Evolutionary conservation across 2,329 filamentous ascomycete genomes (phyloP).

Genomic region (Aspergillus pseudoterreus): DNA sequence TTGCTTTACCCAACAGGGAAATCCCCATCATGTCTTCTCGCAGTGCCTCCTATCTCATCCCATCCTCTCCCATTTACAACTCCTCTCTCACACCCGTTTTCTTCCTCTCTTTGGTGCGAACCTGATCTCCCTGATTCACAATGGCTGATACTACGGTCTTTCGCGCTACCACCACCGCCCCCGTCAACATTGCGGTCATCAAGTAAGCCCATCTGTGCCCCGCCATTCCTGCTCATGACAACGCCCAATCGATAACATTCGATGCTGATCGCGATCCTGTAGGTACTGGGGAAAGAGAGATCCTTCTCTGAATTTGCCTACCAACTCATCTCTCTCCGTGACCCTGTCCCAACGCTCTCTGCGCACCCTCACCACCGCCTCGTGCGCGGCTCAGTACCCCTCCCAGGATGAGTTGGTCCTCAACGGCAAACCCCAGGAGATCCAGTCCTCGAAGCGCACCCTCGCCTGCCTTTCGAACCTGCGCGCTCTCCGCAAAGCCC

Average conservation of each 20-base stretch:
- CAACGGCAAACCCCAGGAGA: conserved; percentile 78
- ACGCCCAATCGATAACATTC: conserved; percentile 9
- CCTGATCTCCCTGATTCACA: conserved; percentile 1
- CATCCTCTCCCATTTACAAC: not conserved
- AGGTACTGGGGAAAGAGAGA: conserved; percentile 98
- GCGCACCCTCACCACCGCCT: conserved; percentile 92
- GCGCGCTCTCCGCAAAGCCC: conserved; percentile 67
- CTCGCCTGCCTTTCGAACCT: conserved; percentile 91
- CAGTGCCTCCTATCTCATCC: conserved; percentile 2
- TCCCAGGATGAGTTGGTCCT: conserved; percentile 70
- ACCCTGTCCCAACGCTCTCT: conserved; percentile 93
- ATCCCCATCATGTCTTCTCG: not conserved
- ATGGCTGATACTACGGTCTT: conserved; percentile 58
- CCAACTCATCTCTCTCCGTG: conserved; percentile 95
- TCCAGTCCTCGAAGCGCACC: conserved; percentile 76
- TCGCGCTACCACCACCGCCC: conserved; percentile 91
- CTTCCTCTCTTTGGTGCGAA: not conserved
- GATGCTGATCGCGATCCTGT: conserved; percentile 9
- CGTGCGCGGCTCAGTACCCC: conserved; percentile 72
- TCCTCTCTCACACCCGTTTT: not conserved
- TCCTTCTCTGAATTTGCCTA: conserved; percentile 87
- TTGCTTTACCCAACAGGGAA: conserved; percentile 14
- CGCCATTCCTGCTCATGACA: conserved; percentile 16
- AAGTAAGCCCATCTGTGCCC: conserved; percentile 57
- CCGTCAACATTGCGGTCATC: conserved; percentile 97